These are phyloP conservation scores for Glycyrrhiza uralensis DNA, from an alignment of 306 rosid species.

Conservation along the genomic window DNA sequence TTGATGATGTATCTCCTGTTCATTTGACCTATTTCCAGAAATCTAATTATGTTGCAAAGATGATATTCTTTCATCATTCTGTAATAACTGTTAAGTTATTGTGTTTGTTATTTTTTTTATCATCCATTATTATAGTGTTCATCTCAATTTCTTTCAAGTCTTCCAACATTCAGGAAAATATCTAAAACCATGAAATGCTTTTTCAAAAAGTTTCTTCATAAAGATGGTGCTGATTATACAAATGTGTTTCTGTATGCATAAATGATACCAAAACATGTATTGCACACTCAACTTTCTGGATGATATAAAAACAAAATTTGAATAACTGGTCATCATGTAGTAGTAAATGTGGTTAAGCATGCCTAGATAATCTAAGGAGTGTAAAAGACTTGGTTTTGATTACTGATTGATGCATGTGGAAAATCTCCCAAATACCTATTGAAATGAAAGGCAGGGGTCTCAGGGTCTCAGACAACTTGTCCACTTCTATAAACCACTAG, in stretches of 20 bases:
- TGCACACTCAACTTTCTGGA: background rate
- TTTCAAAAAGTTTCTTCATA: background rate
- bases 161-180: constrained; percentile 11
- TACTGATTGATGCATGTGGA: background rate
- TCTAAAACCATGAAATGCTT: background rate
- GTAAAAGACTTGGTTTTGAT: background rate
- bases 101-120: background rate
- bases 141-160: background rate
- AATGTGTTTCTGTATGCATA: background rate
- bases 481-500: background rate
- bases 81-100: background rate
- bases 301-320: background rate
- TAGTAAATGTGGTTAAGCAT: background rate
- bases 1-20: background rate
- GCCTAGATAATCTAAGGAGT: background rate
- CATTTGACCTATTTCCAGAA: background rate
- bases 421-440: background rate
- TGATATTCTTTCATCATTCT: background rate
- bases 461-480: background rate
- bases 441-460: background rate
- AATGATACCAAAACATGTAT: background rate
- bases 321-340: background rate
- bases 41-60: background rate
- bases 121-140: background rate
- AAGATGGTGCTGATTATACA: background rate